Conservation (phyloP, 495 filamentous ascomycete genomes). For the Podospora australis region DNA sequence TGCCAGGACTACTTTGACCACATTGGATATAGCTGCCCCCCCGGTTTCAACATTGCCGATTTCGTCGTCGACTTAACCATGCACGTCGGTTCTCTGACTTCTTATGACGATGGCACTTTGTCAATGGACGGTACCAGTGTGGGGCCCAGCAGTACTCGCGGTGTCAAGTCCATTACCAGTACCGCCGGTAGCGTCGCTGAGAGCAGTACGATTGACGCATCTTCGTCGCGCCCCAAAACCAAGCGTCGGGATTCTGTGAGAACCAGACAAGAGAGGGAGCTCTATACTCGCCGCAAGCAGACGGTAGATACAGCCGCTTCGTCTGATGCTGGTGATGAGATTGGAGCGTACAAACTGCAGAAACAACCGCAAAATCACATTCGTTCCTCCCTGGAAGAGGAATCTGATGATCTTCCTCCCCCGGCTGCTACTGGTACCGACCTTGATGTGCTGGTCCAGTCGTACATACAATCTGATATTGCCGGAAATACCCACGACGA, state of each 20-base stretch:
- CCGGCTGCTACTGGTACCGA: constrained; percentile 62
- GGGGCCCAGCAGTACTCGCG: constrained; percentile 78
- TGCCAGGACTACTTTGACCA: constrained; percentile 92
- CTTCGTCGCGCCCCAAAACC: constrained; percentile 52
- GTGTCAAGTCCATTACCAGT: constrained; percentile 88
- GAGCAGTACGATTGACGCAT: constrained; percentile 32
- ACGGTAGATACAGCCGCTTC: constrained; percentile 61
- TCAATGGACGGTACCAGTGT: constrained; percentile 61
- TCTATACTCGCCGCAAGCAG: constrained; percentile 77
- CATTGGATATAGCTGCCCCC: constrained; percentile 84
- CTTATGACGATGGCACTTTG: constrained; percentile 47
- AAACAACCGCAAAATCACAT: constrained; percentile 55
- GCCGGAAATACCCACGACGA: constrained; percentile 72
- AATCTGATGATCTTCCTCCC: constrained; percentile 69
- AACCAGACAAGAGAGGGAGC: constrained; percentile 76
- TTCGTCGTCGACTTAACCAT: constrained; percentile 96
- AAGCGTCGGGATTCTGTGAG: constrained; percentile 70
- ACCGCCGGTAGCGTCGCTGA: constrained; percentile 62
- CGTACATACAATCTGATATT: constrained; percentile 73
- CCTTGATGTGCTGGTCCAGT: constrained; percentile 71
- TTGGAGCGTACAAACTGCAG: constrained; percentile 56
- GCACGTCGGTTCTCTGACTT: constrained; percentile 57
- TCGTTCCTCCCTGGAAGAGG: constrained; percentile 55
- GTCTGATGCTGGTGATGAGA: constrained; percentile 54
- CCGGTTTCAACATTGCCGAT: constrained; percentile 97